Evolutionary conservation across 2,329 filamentous ascomycete genomes (phyloP), one percentile per base, ranked within the genome.

Genomic region (Pestalotiopsis sp.): DNA sequence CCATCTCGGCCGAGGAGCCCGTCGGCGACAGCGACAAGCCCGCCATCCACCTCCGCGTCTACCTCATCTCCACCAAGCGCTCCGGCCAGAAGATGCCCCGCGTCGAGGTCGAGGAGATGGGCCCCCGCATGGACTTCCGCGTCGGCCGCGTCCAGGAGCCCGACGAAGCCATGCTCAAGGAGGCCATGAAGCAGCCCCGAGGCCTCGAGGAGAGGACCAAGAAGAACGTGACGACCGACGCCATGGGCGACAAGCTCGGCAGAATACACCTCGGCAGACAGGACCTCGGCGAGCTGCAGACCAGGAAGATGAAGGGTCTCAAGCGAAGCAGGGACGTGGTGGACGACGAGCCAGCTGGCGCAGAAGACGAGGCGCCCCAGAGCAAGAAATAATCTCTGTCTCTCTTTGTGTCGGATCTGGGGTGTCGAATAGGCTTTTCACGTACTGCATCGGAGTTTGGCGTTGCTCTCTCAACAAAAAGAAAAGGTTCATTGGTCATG

Each of bases 241-340:
- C 91, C 58, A 94, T 99, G 83, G 96, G 96, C 79, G 96, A 99
- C 82, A 98, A 98, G 91, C 87, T 98, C 72, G 96, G 95, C 72
- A 91, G 94, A 74, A 92, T 99, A 72, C 96, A 99, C 80, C 82
- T 97, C 70, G 94, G 93, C 77, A 94, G 92, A 84, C 94, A 98
- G 82, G 94, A 99, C 82, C 87, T 99, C 69, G 87, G 86, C 77
- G 88, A 92, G 75, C 82, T 99, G 81, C 96, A 99, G 86, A 97
- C 95, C 66, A 91, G 96, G 78, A 99, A 99, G 90, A 98, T 99
- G 95, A 99, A 99, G 90, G 96, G 95, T 73, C 82, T 99, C 74
- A 99, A 98, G 89, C 88, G 96, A 73, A 90, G 87, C 72, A 89
- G 93, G 67, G 90, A 90, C 71, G 82, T 88, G 31, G 31, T 36